Evolutionary conservation across 2,329 filamentous ascomycete genomes (phyloP), one percentile per base, ranked within the genome.

Genomic region (Colletotrichum musicola): DNA sequence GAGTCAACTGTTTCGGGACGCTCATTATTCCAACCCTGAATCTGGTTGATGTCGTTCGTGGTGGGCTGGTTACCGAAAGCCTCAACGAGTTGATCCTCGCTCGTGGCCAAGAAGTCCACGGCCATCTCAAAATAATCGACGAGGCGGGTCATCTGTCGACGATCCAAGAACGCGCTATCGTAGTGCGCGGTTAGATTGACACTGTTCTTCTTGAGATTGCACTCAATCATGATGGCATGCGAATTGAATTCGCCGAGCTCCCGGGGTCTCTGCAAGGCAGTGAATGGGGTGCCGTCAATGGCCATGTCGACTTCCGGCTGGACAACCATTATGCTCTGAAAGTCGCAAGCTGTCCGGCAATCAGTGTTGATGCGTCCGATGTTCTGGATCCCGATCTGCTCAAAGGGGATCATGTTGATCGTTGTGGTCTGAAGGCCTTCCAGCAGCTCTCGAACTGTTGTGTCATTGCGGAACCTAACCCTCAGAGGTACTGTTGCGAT

Each of bases 301-400:
- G 64, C 64, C 64, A 68, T 68, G n/a, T 68, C 60, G 5, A 68
- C 64, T 20, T 68, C 69, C 9, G 67, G 63, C 57, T 73, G 71
- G 16, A 73, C 62, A 22, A 72, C 55, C 47, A 72, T 55, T 27
- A 71, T 61, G 27, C 62, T 69, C 35, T 69, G 66, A 22, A 69
- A 69, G 2, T 69, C 56, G 18, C 62, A 69, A 20, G 66, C 66
- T 18, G 55, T 27, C 6, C 56, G 55, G 44, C 62, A 64, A 5
- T 40, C n/a, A 16, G 30, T 18, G 16, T 46, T 42, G 35, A 69
- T 56, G 6, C 56, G 55, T 35, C 62, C 56, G 83, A 64, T 74
- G 30, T 76, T 72, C 6, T 77, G 74, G 0, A 81, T 69, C 4
- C 78, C 77, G 2, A 75, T 64, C 6, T 80, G 74, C 30, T 78